Base-by-base conservation (phyloP, 1,139 yeast species). In the Hansenula sp. region DNA sequence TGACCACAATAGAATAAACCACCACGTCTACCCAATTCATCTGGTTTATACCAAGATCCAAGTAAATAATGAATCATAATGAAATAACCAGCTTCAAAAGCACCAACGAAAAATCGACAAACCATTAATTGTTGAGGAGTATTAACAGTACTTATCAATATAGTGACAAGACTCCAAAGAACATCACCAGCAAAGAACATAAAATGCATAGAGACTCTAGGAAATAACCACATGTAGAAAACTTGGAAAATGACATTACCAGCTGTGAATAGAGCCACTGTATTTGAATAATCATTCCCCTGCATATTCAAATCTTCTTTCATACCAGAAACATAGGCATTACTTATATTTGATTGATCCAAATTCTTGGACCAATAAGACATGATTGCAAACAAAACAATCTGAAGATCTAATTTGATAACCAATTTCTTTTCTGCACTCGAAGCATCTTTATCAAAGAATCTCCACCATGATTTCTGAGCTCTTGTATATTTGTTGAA, bases 1-100 rank as follows among this genome's bases (percentile, higher is more conserved):
- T 78, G 81, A 28, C 84, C 84, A 40, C 74, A 60, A 48, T 79
- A 75, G 59, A 75, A 81, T 43, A 79, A 67, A 41, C 81, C 62
- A 14, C 63, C 66, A 43, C 68, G 55, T n/a, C 66, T 59, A 34
- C 61, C 56, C n/a, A 79, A 42, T 34, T 60, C 61, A n/a, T 51
- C 51, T n/a, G 55, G 51, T 29, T 51, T 53, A 42, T 64, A 63
- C 58, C 60, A 63, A 7, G 57, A 51, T 8, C 59, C 62, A 26
- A 66, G 43, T 56, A 62, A 32, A 58, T 50, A 47, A 55, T 47
- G 43, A 37, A 55, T 37, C 2, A 80, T 75, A 43, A 80, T 69
- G 54, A 75, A 82, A 16, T 76, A 66, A 9, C 80, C 78, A 5
- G 82, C 75, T 60, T 80, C 87, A 49, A 77, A 75, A 8, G 73